Conservation (phyloP, 2,329 filamentous ascomycete genomes). For the Paecilomyces sp. region DNA sequence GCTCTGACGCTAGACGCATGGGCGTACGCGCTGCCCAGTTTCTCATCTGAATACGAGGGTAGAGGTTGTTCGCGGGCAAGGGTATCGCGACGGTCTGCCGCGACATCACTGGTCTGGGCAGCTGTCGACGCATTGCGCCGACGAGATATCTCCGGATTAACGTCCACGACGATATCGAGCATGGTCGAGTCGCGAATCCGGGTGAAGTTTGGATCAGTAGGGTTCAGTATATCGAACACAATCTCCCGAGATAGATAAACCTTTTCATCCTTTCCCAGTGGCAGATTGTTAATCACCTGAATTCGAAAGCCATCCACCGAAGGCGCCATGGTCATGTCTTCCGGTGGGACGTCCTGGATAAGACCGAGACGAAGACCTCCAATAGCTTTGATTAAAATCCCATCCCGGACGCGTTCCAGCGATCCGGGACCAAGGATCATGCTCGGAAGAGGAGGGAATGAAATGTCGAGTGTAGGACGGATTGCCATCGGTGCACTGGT, state of each 20-base stretch:
- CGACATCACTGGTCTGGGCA: slow-evolving; percentile 17
- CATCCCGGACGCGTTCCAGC: slow-evolving; percentile 52
- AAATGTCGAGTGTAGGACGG: slow-evolving; percentile 64
- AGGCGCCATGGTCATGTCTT: slow-evolving; percentile 5
- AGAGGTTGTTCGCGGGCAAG: slow-evolving; percentile 12
- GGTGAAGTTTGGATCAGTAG: slow-evolving; percentile 74
- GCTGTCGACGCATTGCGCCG: slow-evolving; percentile 23
- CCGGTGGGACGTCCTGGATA: slow-evolving; percentile 38
- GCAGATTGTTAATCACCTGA: slow-evolving; percentile 71
- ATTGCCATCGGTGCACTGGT: slow-evolving; percentile 66
- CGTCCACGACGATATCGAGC: slow-evolving; percentile 66
- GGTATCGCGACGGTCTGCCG: slow-evolving; percentile 13
- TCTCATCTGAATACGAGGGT: slow-evolving; percentile 15
- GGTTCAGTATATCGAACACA: slow-evolving; percentile 58
- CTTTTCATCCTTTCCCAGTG: slow-evolving; percentile 79
- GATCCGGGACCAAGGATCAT: slow-evolving; percentile 40
- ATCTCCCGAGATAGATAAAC: slow-evolving; percentile 73
- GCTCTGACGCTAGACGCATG: slow-evolving; percentile 29
- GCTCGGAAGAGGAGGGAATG: slow-evolving; percentile 53
- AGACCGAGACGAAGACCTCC: slow-evolving; percentile 50
- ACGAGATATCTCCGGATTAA: slow-evolving; percentile 29
- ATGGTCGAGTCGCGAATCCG: slow-evolving; percentile 65
- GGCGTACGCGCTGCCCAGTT: slow-evolving; percentile 17
- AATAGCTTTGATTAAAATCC: slow-evolving; percentile 54
- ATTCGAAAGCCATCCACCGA: slow-evolving; percentile 45